Base-by-base conservation (phyloP, 345 rosid species). In the Melaleuca quinquenervia region DNA sequence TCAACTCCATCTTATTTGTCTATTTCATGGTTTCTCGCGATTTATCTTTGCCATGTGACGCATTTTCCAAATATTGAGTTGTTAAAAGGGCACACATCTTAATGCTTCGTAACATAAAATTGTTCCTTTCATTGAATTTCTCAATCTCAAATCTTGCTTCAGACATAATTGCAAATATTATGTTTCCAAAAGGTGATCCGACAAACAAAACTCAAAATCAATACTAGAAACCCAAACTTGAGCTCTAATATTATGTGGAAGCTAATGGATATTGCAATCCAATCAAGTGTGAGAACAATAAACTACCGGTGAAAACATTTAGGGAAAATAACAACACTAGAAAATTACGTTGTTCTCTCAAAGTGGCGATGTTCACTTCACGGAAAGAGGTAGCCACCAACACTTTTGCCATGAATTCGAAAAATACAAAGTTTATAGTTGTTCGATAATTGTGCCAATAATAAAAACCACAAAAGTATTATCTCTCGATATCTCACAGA, bases 401-500 rank as follows among this genome's bases (percentile, higher is more conserved):
- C 41, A 0, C 44, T 15, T 29, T 5, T 32, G n/a, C 16, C 13
- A 15, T 18, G 41, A 62, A 6, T 62, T 5, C 1, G 0, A 7
- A 27, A 16, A 32, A 20, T 60, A 27, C 74, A 16, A 5, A 56
- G 6, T 56, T 26, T 7, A 27, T 0, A 29, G 15, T 62, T 15
- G 44, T 22, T 13, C 8, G 13, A 14, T 5, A 12, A 58, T 29
- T n/a, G 8, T 32, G n/a, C n/a, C 70, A 16, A n/a, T n/a, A 3
- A n/a, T 2, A 58, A 56, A 56, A 58, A 58, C 32, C 70, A n/a
- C 70, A n/a, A n/a, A 58, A 16, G 45, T 16, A 45, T 32, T 36
- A 64, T 32, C 76, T 64, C 21, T 9, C 45, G 16, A 64, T 20
- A 0, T 32, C 55, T 7, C 22, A 20, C 21, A 18, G 0, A 52